Evolutionary conservation across 2,329 filamentous ascomycete species (phyloP).

Genomic region (Paraconiothyrium sp.): DNA sequence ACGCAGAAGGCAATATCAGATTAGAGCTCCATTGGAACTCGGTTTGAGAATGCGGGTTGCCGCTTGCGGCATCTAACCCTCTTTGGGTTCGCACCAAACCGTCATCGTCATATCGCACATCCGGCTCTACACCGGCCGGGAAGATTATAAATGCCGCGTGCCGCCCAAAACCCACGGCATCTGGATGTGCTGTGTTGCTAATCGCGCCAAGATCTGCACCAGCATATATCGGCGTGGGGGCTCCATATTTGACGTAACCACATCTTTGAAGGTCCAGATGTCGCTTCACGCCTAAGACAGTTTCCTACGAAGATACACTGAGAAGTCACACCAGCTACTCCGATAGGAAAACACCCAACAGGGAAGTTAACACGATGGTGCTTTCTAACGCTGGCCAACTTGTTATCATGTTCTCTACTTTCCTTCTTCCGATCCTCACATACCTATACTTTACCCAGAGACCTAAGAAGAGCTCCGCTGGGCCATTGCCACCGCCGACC

Average conservation of each 20-base stretch:
- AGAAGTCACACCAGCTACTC: not conserved
- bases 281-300: too few species aligned
- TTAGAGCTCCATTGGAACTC: not conserved
- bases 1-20: not conserved
- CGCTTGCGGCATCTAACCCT: not conserved
- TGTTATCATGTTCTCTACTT: constrained; percentile 36
- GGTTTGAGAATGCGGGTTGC: not conserved
- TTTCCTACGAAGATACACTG: not conserved
- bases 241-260: too few species aligned
- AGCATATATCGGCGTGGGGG: not conserved
- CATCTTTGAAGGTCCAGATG: too few species aligned
- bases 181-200: not conserved
- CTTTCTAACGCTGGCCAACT: constrained; percentile 33
- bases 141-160: constrained; percentile 5
- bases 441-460: constrained; percentile 37
- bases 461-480: constrained; percentile 26
- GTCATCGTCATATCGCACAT: constrained; percentile 11
- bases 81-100: constrained; percentile 6
- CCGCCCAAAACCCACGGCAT: not conserved
- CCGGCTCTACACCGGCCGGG: not conserved
- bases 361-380: constrained; percentile 32
- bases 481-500: constrained; percentile 49
- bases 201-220: not conserved
- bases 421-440: constrained; percentile 43
- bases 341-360: too few species aligned